phyloP scores from a whole-genome alignment of 208 protist genomes.

The Crithidia sp. region DNA sequence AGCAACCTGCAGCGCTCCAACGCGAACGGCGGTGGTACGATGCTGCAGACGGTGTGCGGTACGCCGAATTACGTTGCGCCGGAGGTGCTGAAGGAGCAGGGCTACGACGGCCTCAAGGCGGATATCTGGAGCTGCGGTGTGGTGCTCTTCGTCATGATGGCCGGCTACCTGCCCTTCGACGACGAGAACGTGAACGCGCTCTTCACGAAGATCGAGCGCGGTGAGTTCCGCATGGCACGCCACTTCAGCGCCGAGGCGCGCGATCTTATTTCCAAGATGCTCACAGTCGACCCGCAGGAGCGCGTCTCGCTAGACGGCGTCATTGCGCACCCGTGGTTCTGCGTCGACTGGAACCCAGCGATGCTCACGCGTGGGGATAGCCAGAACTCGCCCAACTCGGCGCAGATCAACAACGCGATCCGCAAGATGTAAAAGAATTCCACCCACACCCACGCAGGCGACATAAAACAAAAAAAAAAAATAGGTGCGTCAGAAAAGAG shows the following conservation, averaged over 20 bases:
- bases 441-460: no score
- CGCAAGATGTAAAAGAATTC: slow-evolving; percentile 35
- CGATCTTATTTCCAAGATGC: slow-evolving; percentile 80
- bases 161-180: slow-evolving; percentile 93
- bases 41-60: slow-evolving; percentile 90
- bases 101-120: slow-evolving; percentile 92
- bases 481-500: neutral
- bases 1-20: slow-evolving; percentile 74
- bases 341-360: slow-evolving; percentile 60
- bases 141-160: slow-evolving; percentile 94
- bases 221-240: slow-evolving; percentile 80
- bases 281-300: slow-evolving; percentile 79
- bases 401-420: slow-evolving; percentile 43
- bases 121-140: slow-evolving; percentile 97
- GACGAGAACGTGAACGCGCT: slow-evolving; percentile 89
- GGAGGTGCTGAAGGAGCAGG: slow-evolving; percentile 90
- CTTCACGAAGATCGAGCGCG: slow-evolving; percentile 92
- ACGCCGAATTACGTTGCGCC: slow-evolving; percentile 93
- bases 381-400: slow-evolving; percentile 18
- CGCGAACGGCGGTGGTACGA: slow-evolving; percentile 47
- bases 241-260: slow-evolving; percentile 74
- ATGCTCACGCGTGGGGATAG: slow-evolving; percentile 34
- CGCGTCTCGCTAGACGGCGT: slow-evolving; percentile 88
- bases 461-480: neutral
- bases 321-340: slow-evolving; percentile 90